A percentile compares a stretch with the other conserved stretches of the same genome.
Conservation (phyloP, 176 grass and related monocot genomes). For the Tillandsia fasciculata region DNA sequence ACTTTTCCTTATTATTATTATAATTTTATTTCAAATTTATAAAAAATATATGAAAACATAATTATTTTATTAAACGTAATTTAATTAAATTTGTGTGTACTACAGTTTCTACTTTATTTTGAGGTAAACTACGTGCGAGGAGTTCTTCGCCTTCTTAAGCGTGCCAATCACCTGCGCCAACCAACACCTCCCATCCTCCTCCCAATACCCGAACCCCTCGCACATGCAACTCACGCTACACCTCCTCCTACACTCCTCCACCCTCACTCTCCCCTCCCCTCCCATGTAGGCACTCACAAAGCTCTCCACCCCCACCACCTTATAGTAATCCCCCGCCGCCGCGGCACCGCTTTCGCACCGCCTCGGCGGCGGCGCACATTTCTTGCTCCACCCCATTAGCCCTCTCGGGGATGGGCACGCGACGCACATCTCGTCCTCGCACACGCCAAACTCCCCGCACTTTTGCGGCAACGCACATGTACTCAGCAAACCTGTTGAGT, state of each 20-base stretch:
- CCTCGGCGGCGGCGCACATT: background rate
- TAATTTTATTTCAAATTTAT: too few species aligned
- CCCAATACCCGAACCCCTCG: slow-evolving; percentile 16
- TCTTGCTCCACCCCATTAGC: slow-evolving; percentile 22
- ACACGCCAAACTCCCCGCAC: slow-evolving; percentile 19
- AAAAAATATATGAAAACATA: too few species aligned
- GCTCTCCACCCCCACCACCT: slow-evolving; percentile 21
- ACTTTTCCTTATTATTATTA: too few species aligned
- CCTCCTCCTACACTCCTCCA: slow-evolving; percentile 26
- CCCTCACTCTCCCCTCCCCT: slow-evolving; percentile 12
- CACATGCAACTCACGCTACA: slow-evolving; percentile 21
- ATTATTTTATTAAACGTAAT: too few species aligned
- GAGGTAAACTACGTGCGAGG: slow-evolving; percentile 15
- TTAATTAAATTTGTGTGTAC: too few species aligned
- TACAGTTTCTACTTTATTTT: background rate
- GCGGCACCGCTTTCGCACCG: background rate
- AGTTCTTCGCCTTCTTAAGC: slow-evolving; percentile 7
- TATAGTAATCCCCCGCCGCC: slow-evolving; percentile 14
- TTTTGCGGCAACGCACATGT: slow-evolving; percentile 21
- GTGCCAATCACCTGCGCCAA: slow-evolving; percentile 11
- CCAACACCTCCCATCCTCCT: slow-evolving; percentile 18
- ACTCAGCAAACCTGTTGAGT: background rate
- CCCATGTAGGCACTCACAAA: slow-evolving; percentile 14
- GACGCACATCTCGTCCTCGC: slow-evolving; percentile 31
- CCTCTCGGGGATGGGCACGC: slow-evolving; percentile 21